phyloP scores from a whole-genome alignment of 257 asterid species.

The Solanum chiquidenum region DNA sequence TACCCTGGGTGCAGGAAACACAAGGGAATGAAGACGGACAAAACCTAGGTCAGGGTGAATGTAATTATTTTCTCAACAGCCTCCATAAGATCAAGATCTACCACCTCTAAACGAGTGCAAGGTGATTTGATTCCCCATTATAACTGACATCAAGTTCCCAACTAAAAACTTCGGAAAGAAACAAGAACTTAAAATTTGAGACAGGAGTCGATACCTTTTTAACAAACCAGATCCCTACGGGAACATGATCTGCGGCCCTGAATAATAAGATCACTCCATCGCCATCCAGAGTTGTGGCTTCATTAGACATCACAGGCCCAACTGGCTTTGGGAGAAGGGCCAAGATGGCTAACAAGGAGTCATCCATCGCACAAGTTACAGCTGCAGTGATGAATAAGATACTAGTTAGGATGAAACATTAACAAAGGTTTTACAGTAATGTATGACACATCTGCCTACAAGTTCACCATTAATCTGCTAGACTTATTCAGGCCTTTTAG shows the following conservation, averaged over 20 bases:
- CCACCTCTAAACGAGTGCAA: not conserved
- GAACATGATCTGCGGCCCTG: conserved; percentile 52
- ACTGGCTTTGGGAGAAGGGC: conserved; percentile 29
- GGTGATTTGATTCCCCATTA: not conserved
- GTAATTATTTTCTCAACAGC: not conserved
- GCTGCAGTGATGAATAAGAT: conserved; percentile 35
- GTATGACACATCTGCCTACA: not conserved
- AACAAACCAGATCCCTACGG: conserved; percentile 65
- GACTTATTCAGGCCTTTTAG: not conserved
- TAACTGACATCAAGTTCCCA: not conserved
- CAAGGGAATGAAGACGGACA: not conserved
- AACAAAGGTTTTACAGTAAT: not conserved
- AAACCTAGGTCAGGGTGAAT: not conserved
- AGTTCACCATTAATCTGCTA: not conserved
- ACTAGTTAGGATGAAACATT: not conserved
- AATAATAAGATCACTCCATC: conserved; percentile 66
- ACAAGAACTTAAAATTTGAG: not conserved
- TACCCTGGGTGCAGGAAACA: not conserved
- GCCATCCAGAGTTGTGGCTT: conserved; percentile 10
- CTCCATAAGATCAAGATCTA: not conserved
- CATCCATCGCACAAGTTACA: conserved; percentile 53
- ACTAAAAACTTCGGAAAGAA: not conserved
- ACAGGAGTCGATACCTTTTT: conserved; percentile 42
- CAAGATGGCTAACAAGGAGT: conserved; percentile 68
- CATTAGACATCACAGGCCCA: conserved; percentile 11